Percentiles rank a stretch among this genome's conserved stretches.
These are phyloP conservation scores for Cucumis sativus DNA, from an alignment of 306 rosid species.

Conservation along the genomic window DNA sequence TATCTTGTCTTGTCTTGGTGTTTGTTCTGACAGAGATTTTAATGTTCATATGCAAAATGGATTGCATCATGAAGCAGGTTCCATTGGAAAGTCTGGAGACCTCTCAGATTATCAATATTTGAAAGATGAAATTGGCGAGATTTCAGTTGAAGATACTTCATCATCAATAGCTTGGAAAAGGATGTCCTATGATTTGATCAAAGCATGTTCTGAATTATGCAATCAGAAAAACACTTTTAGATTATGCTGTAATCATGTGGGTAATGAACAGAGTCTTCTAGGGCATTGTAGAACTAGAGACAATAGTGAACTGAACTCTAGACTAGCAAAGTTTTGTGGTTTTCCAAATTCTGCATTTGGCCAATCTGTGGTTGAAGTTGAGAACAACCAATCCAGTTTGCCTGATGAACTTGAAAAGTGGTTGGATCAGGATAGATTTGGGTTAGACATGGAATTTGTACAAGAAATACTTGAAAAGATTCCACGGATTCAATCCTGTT, in stretches of 20 bases:
- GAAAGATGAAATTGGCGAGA: slow-evolving; percentile 71
- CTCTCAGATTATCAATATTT: slow-evolving; percentile 15
- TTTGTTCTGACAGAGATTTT: slow-evolving; percentile 21
- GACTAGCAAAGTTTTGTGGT: slow-evolving; percentile 56
- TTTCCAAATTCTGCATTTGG: slow-evolving; percentile 27
- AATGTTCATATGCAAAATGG: slow-evolving; percentile 21
- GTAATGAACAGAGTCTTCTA: slow-evolving; percentile 20
- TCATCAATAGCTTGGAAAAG: slow-evolving; percentile 63
- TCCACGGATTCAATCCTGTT: slow-evolving; percentile 48
- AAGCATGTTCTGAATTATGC: slow-evolving; percentile 46
- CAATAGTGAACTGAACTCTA: slow-evolving; percentile 17
- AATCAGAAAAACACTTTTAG: slow-evolving; percentile 46
- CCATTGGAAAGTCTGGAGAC: slow-evolving; percentile 17
- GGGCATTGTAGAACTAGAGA: slow-evolving; percentile 20
- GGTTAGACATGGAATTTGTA: slow-evolving; percentile 79
- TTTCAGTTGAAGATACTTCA: slow-evolving; percentile 60
- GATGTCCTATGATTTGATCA: slow-evolving; percentile 44
- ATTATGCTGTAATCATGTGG: slow-evolving; percentile 60
- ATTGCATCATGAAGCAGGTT: slow-evolving; percentile 19
- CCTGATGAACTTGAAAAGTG: slow-evolving; percentile 43
- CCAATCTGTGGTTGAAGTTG: slow-evolving; percentile 31
- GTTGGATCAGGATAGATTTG: slow-evolving; percentile 94
- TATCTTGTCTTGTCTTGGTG: slow-evolving; percentile 47
- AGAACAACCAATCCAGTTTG: slow-evolving; percentile 29
- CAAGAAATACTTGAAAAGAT: slow-evolving; percentile 80